Evolutionary conservation across 441 rosid genomes (phyloP).

Genomic region (Populus hybrid): DNA sequence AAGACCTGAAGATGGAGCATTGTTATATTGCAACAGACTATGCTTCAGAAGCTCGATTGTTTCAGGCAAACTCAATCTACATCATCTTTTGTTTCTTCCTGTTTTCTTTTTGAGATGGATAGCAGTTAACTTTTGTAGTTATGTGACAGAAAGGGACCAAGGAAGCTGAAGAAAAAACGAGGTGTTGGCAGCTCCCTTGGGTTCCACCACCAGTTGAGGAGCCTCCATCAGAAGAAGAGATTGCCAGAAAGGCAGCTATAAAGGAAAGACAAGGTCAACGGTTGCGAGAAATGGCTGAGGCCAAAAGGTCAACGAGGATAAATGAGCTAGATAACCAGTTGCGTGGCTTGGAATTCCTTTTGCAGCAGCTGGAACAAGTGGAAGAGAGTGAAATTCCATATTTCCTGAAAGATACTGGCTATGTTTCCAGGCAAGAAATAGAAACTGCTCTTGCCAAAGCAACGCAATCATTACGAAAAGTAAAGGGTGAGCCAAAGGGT

Average conservation of each 20-base stretch:
- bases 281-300: conserved; percentile 96
- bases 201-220: conserved; percentile 81
- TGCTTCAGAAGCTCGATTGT: conserved; percentile 59
- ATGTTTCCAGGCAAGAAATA: conserved; percentile 74
- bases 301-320: conserved; percentile 79
- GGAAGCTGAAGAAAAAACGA: conserved; percentile 84
- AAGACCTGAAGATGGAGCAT: conserved; percentile 93
- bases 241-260: conserved; percentile 91
- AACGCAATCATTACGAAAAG: conserved; percentile 68
- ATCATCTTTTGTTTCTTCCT: conserved; percentile 12
- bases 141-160: conserved; percentile 68
- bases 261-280: conserved; percentile 93
- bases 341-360: conserved; percentile 74
- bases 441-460: conserved; percentile 60
- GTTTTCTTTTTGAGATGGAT: conserved; percentile 13
- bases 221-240: conserved; percentile 94
- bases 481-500: conserved; percentile 75
- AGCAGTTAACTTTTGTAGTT: conserved; percentile 16
- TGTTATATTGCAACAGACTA: conserved; percentile 79
- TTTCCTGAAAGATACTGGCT: conserved; percentile 78
- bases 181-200: conserved; percentile 96
- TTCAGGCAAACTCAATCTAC: conserved; percentile 46
- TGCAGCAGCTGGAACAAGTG: conserved; percentile 77
- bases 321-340: conserved; percentile 79
- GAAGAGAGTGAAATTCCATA: conserved; percentile 54